Evolutionary conservation across 805 yeast genomes (phyloP).

Genomic region (Barnettozyma californica): DNA sequence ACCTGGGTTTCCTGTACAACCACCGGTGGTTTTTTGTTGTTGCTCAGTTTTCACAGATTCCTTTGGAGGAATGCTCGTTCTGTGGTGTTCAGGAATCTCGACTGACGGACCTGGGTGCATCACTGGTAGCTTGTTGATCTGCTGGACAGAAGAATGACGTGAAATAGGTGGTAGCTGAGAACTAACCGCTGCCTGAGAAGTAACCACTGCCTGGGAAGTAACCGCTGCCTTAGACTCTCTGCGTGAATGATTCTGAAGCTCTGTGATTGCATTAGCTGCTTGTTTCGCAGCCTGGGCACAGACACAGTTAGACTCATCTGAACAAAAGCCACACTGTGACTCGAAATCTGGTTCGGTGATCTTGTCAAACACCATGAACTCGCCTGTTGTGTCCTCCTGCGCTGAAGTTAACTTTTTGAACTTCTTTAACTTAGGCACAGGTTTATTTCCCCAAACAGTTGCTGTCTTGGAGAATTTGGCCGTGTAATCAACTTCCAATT

Average conservation of each 20-base stretch:
- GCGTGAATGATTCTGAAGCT: constrained; percentile 21
- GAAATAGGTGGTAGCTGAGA: constrained; percentile 35
- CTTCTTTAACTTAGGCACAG: constrained; percentile 22
- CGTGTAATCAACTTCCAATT: constrained; percentile 55
- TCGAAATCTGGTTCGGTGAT: constrained; percentile 34
- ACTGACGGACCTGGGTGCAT: constrained; percentile 61
- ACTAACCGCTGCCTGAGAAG: too few species aligned
- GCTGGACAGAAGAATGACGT: constrained; percentile 23
- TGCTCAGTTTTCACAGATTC: constrained; percentile 5
- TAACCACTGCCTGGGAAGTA: too few species aligned
- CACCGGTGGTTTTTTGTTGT: constrained; percentile 22
- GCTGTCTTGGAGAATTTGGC: constrained; percentile 34
- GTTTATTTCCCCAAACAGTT: constrained; percentile 18
- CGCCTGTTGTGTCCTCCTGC: constrained; percentile 15
- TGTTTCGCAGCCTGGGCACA: constrained; percentile 69
- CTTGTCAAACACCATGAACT: constrained; percentile 18
- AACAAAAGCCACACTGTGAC: constrained; percentile 86
- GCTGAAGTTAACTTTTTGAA: constrained; percentile 6
- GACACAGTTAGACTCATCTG: constrained; percentile 87
- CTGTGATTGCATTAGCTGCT: constrained; percentile 31
- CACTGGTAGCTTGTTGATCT: constrained; percentile 45
- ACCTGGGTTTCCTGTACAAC: constrained; percentile 86
- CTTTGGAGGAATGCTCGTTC: constrained; percentile 25
- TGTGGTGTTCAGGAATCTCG: constrained; percentile 36
- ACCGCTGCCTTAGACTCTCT: constrained; percentile 14